Evolutionary conservation across 768 basidiomycete species (phyloP).

Genomic region (Collybia sordida): DNA sequence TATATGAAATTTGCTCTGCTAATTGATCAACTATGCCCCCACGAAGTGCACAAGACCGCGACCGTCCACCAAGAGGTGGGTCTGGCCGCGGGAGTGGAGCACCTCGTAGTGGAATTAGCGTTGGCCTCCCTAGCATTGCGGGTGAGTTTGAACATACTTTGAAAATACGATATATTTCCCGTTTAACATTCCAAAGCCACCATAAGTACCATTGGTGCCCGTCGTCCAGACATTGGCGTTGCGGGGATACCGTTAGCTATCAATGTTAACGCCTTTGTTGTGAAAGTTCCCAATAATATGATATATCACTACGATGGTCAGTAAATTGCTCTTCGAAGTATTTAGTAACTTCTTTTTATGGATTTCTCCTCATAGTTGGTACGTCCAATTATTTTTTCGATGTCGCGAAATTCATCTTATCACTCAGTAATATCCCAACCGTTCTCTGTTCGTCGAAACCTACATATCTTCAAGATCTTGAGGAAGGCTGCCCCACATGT

Average conservation of each 20-base stretch:
- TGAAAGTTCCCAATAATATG: constrained; percentile 45
- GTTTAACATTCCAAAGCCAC: constrained; percentile 18
- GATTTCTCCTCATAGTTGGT: not conserved
- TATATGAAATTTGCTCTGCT: not conserved
- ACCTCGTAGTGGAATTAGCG: not conserved
- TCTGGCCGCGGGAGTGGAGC: not conserved
- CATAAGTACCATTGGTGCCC: constrained; percentile 58
- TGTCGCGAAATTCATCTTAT: too few species aligned
- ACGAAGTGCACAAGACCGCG: constrained; percentile 1
- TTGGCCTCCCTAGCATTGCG: constrained; percentile 3
- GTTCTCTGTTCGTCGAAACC: too few species aligned
- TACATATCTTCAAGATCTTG: too few species aligned
- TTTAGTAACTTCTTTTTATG: not conserved
- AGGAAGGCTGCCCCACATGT: not conserved
- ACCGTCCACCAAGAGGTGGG: not conserved
- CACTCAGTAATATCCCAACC: too few species aligned
- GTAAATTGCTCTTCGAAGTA: not conserved
- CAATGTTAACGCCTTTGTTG: constrained; percentile 52
- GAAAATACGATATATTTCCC: not conserved
- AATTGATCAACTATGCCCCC: constrained; percentile 3
- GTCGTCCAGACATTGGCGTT: constrained; percentile 53
- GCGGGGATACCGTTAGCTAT: constrained; percentile 41
- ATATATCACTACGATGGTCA: constrained; percentile 77
- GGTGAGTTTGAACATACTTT: not conserved
- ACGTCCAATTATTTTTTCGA: not conserved